A percentile compares a stretch with the other conserved stretches of the same genome.
Evolutionary conservation across 192 early-diverging fungal species (phyloP).

Genomic region (Jimgerdemannia lactiflua): DNA sequence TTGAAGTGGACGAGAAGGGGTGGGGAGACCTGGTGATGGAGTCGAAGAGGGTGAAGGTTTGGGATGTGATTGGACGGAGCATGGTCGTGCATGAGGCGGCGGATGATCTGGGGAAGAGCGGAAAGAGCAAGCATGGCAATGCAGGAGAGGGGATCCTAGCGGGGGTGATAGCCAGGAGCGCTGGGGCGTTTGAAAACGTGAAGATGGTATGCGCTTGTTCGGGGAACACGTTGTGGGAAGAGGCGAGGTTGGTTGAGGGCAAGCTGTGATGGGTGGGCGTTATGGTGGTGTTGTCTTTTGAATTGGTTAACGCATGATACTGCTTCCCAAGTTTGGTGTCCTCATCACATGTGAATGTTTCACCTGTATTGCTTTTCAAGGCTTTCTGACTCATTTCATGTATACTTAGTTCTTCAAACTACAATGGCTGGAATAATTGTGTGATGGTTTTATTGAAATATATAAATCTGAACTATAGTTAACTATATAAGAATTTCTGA

Average conservation of each 20-base stretch:
- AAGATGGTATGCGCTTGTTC: conserved; percentile 86
- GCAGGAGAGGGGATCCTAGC: conserved; percentile 66
- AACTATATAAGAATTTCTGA: no score
- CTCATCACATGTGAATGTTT: no score
- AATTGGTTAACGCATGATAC: no score
- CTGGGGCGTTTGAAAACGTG: conserved; percentile 87
- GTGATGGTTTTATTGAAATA: no score
- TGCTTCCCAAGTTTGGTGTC: no score
- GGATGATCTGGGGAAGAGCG: conserved; percentile 53
- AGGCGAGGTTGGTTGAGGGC: conserved; percentile 49
- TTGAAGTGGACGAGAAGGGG: conserved; percentile 63
- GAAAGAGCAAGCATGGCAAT: conserved; percentile 40
- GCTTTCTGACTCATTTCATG: no score
- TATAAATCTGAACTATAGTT: no score
- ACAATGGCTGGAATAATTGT: no score
- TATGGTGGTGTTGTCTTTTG: no score
- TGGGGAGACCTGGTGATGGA: conserved; percentile 78
- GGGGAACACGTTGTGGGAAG: conserved; percentile 89
- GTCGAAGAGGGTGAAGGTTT: conserved; percentile 70
- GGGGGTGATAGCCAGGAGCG: conserved; percentile 86
- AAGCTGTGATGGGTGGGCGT: no score
- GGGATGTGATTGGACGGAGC: conserved; percentile 88
- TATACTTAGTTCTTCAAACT: no score
- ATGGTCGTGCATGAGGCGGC: conserved; percentile 62
- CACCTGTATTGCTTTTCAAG: no score